phyloP scores from a whole-genome alignment of 306 rosid species.

The Senna siamea region DNA sequence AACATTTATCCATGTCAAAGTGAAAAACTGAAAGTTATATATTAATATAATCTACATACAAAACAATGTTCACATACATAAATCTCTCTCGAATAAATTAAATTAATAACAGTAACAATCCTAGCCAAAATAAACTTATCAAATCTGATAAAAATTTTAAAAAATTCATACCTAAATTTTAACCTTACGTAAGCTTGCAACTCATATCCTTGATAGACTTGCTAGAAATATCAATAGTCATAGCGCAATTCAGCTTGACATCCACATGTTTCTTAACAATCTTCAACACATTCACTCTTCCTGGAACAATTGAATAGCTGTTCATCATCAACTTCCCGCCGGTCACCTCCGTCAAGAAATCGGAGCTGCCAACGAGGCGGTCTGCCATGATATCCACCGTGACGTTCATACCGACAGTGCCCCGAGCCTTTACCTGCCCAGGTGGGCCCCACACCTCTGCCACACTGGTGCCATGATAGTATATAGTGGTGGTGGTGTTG shows the following conservation, averaged over 20 bases:
- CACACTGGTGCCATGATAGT: slow-evolving; percentile 41
- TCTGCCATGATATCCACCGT: slow-evolving; percentile 52
- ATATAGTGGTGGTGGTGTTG: slow-evolving; percentile 58
- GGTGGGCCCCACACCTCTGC: slow-evolving; percentile 56
- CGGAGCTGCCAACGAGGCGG: slow-evolving; percentile 43
- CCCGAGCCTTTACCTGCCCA: slow-evolving; percentile 45
- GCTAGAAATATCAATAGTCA: slow-evolving; percentile 46
- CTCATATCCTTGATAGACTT: slow-evolving; percentile 45
- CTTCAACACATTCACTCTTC: slow-evolving; percentile 54
- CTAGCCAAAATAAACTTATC: too few species aligned
- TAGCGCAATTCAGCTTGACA: slow-evolving; percentile 60
- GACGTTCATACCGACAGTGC: slow-evolving; percentile 56
- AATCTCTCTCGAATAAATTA: too few species aligned
- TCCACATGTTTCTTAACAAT: slow-evolving; percentile 56
- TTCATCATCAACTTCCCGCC: slow-evolving; percentile 44
- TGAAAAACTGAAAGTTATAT: too few species aligned
- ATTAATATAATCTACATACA: too few species aligned
- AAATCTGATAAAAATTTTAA: not conserved
- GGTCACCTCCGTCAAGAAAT: slow-evolving; percentile 37
- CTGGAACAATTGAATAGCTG: slow-evolving; percentile 58
- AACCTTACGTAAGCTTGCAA: slow-evolving; percentile 63
- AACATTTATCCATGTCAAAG: too few species aligned
- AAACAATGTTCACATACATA: too few species aligned
- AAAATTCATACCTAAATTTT: slow-evolving; percentile 30
- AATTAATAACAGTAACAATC: too few species aligned